Evolutionary conservation across 768 basidiomycete genomes (phyloP).

Genomic region (Strobilomyces dryophilus): DNA sequence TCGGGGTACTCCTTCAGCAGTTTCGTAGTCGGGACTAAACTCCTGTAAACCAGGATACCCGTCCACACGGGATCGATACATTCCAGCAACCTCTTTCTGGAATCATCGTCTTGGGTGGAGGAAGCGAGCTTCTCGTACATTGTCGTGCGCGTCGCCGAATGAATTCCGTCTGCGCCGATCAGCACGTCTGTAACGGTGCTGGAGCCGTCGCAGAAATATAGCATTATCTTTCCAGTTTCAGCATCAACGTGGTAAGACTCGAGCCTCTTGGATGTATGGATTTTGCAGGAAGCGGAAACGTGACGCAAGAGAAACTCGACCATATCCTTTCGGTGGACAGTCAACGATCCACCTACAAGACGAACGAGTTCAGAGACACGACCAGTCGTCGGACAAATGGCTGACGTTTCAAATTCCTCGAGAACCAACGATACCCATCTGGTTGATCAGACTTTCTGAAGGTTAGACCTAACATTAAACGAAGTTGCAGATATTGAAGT

Average conservation of each 20-base stretch:
- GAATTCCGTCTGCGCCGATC: conserved; percentile 42
- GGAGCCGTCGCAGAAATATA: conserved; percentile 38
- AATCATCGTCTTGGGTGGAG: neutral
- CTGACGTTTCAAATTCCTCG: conserved; percentile 23
- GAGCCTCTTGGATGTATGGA: conserved; percentile 36
- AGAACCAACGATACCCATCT: conserved; percentile 29
- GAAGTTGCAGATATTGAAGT: neutral
- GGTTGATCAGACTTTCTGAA: conserved; percentile 34
- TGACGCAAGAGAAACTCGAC: conserved; percentile 31
- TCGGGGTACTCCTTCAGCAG: conserved; percentile 33
- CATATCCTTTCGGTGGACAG: conserved; percentile 37
- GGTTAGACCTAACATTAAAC: conserved; percentile 14
- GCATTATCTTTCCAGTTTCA: conserved; percentile 17
- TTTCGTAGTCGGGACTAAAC: conserved; percentile 27
- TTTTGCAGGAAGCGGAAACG: conserved; percentile 22
- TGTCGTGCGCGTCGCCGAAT: conserved; percentile 30
- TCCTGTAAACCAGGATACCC: conserved; percentile 37
- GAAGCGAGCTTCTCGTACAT: conserved; percentile 23
- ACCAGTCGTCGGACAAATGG: neutral
- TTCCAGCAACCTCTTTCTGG: conserved; percentile 8
- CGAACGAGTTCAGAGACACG: neutral
- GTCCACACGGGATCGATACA: conserved; percentile 36
- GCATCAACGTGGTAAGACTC: conserved; percentile 25
- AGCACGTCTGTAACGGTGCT: conserved; percentile 36
- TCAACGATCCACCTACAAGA: conserved; percentile 25